Evolutionary conservation across 2,329 filamentous ascomycete genomes (phyloP).

Genomic region (Epichloe amarillans): DNA sequence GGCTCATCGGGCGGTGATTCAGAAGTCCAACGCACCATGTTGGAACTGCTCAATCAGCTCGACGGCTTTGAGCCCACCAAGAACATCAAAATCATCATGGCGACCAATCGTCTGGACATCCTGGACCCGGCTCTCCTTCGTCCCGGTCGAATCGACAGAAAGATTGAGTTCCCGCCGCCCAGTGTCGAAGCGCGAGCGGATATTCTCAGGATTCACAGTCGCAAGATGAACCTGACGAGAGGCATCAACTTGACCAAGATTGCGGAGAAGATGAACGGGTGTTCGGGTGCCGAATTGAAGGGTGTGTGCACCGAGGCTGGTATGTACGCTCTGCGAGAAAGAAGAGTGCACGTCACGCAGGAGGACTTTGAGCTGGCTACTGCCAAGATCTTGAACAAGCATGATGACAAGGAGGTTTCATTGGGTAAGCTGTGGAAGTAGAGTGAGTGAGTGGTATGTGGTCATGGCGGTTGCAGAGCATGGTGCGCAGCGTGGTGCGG

Average conservation of each 20-base stretch:
- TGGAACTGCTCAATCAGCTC: conserved; percentile 94
- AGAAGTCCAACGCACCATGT: conserved; percentile 96
- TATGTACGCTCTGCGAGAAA: conserved; percentile 93
- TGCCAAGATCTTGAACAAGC: conserved; percentile 98
- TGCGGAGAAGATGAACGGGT: conserved; percentile 99
- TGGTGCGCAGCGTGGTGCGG: not conserved
- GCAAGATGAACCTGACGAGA: conserved; percentile 96
- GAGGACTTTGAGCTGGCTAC: conserved; percentile 98
- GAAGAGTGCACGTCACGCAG: conserved; percentile 94
- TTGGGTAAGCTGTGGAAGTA: conserved; percentile 65
- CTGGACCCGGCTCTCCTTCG: conserved; percentile 87
- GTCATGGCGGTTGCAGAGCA: not conserved
- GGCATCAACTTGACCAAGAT: conserved; percentile 98
- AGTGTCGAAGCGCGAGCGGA: conserved; percentile 93
- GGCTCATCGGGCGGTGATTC: conserved; percentile 91
- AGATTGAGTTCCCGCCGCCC: conserved; percentile 97
- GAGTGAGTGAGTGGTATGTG: conserved; percentile 7
- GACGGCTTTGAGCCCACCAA: conserved; percentile 98
- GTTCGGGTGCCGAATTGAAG: conserved; percentile 93
- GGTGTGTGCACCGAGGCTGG: conserved; percentile 97
- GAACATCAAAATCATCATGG: conserved; percentile 99
- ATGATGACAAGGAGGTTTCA: conserved; percentile 94
- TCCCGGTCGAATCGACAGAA: conserved; percentile 94
- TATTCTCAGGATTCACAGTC: conserved; percentile 92
- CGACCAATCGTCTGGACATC: conserved; percentile 94